These are phyloP conservation scores for Zizania latifolia DNA, from an alignment of 176 grass and related monocot species.

Conservation along the genomic window DNA sequence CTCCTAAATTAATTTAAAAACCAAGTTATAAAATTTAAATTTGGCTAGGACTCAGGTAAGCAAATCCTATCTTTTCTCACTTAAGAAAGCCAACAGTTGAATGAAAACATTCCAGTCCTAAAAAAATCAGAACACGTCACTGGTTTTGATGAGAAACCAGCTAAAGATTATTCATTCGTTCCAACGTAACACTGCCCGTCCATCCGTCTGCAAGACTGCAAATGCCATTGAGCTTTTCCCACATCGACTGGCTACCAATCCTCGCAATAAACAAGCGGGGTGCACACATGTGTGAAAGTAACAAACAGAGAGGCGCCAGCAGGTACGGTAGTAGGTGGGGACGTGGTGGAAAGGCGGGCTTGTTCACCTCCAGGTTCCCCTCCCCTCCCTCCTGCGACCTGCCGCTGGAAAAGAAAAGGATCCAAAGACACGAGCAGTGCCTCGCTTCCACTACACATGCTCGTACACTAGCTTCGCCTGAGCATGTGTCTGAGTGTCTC, in stretches of 20 bases:
- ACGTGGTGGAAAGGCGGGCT: background rate
- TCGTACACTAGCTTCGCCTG: no score
- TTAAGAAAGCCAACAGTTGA: background rate
- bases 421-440: no score
- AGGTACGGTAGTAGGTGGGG: background rate
- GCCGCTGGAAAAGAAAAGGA: no score
- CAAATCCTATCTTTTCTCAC: no score
- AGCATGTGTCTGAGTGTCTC: no score
- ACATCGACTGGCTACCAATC: slow-evolving; percentile 8
- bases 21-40: no score
- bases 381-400: no score
- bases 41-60: no score
- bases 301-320: background rate
- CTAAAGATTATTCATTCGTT: slow-evolving; percentile 5
- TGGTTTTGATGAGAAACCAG: slow-evolving; percentile 15
- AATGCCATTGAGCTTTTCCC: background rate
- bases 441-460: no score
- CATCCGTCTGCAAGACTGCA: background rate
- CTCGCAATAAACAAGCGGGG: background rate
- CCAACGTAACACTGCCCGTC: background rate
- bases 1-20: no score
- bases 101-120: no score
- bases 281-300: slow-evolving; percentile 18
- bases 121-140: background rate
- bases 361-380: no score